phyloP scores from a whole-genome alignment of 23 red algal species.

The Gracilaria domingensis region DNA sequence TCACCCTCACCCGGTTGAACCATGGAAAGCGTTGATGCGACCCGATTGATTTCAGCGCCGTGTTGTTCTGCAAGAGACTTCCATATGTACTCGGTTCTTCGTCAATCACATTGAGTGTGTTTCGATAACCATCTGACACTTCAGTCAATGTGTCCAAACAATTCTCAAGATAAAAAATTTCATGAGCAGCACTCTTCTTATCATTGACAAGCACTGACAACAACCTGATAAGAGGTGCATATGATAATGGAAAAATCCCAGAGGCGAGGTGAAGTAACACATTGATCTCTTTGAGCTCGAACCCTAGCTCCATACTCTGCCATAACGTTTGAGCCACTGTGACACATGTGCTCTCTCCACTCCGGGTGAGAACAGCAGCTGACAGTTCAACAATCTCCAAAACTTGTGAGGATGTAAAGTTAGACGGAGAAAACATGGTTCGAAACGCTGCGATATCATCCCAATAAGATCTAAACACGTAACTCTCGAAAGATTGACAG shows the following conservation, averaged over 20 bases:
- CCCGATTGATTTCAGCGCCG: constrained; percentile 3
- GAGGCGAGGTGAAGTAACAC: constrained; percentile 43
- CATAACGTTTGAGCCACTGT: constrained; percentile 38
- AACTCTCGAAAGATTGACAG: constrained; percentile 19
- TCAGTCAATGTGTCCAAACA: constrained; percentile 38
- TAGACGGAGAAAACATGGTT: constrained; percentile 47
- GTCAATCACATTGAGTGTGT: constrained; percentile 36
- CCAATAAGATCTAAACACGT: constrained; percentile 48
- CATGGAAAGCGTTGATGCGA: constrained; percentile 30
- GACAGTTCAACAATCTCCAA: constrained; percentile 37
- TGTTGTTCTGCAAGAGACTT: constrained; percentile 24
- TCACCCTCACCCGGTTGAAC: constrained; percentile 37
- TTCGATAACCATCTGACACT: constrained; percentile 39
- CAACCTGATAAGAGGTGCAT: constrained; percentile 38
- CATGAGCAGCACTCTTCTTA: constrained; percentile 48
- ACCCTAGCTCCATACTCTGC: constrained; percentile 8
- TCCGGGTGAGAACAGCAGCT: constrained; percentile 10
- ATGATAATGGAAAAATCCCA: constrained; percentile 48
- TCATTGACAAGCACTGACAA: constrained; percentile 33
- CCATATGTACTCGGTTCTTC: constrained; percentile 35
- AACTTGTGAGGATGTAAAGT: constrained; percentile 36
- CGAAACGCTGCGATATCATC: constrained; percentile 56
- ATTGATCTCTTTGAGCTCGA: constrained; percentile 1
- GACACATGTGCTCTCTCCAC: not conserved
- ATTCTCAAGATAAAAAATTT: constrained; percentile 28